A percentile compares a stretch with the other conserved stretches of the same genome.
Evolutionary conservation across 2,329 filamentous ascomycete genomes (phyloP).

Genomic region (Eutypa lata): DNA sequence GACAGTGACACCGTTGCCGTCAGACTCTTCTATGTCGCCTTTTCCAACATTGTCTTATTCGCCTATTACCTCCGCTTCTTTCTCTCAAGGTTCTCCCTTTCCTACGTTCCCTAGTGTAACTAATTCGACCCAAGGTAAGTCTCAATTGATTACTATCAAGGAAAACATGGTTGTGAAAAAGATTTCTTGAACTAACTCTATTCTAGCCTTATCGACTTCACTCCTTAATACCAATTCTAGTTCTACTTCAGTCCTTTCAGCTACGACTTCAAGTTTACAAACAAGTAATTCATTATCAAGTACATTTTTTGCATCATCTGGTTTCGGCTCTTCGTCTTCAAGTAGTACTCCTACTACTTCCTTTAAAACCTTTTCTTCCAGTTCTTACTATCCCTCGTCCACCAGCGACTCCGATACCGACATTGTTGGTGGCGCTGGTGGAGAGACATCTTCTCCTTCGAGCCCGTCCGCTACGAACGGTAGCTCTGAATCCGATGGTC

Average conservation of each 20-base stretch:
- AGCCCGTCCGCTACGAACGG: conserved; percentile 17
- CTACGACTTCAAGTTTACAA: conserved; percentile 13
- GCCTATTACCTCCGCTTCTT: conserved; percentile 29
- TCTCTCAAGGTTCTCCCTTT: conserved; percentile 23
- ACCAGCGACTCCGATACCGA: conserved; percentile 13
- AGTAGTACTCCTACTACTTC: conserved; percentile 10
- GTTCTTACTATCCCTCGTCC: conserved; percentile 9
- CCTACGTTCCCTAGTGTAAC: conserved; percentile 24
- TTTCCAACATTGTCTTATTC: conserved; percentile 30
- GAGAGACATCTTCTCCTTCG: conserved; percentile 20
- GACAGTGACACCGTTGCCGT: conserved; percentile 24
- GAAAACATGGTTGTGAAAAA: too few relatives aligned
- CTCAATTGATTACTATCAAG: too few relatives aligned
- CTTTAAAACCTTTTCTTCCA: conserved; percentile 8
- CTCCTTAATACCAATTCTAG: conserved; percentile 16
- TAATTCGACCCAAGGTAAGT: conserved; percentile 24
- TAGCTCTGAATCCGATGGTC: conserved; percentile 13
- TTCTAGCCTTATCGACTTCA: conserved; percentile 18
- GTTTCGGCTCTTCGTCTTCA: conserved; percentile 7
- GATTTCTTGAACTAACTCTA: conserved; percentile 4
- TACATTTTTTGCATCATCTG: conserved; percentile 4
- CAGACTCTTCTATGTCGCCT: conserved; percentile 29
- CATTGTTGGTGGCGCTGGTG: conserved; percentile 18
- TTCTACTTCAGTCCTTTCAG: conserved; percentile 18
- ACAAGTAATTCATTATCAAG: neutral